Base-by-base conservation (phyloP, 805 yeast species). In the Grigorovia transvaalensis region DNA sequence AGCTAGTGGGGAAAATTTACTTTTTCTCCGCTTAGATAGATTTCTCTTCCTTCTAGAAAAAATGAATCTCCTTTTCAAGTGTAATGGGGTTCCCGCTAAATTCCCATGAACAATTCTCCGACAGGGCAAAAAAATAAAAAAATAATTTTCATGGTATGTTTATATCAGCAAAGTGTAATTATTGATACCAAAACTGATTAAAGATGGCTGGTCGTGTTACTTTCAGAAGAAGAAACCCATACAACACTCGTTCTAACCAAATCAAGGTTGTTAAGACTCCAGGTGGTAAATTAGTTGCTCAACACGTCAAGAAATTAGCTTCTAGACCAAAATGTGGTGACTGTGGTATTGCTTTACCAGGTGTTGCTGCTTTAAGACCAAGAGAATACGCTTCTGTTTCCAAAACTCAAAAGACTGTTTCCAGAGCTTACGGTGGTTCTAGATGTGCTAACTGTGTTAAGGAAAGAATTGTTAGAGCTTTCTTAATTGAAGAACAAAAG, bases 251-350 rank as follows among this genome's bases (percentile, higher is more conserved):
- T 78, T 93, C 99, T 69, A 93, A 93, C 96, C 88, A 86, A 82
- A 91, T 93, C 82, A 91, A 87, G 90, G 95, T 91, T 78, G 96
- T 91, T 71, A 93, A 91, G 88, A 93, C 99, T 79, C 99, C 99
- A 78, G 99, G 99, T 84, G 98, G 98, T 74, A 85, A 85, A 78
- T 84, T 93, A 78, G 84, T 89, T 74, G 96, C 96, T 73, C 96
- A 90, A 78, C 99, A 93, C 81, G 80, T 88, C 72, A 88, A 88
- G 85, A 89, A 89, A 84, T 71, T 72, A 66, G 96, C 88, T 70
- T 74, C 95, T 70, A 82, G 88, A 79, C 85, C 84, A 72, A 84
- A 82, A 74, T 84, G 90, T 80, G 90, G 90, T 81, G 90, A 84
- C 81, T 81, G 87, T 76, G 90, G 90, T 74, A 67, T 68, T 56